A percentile compares a stretch with the other conserved stretches of the same genome.
Evolutionary conservation across 352 stramenopile genomes (phyloP).

Genomic region (Globisporangium paddicum): DNA sequence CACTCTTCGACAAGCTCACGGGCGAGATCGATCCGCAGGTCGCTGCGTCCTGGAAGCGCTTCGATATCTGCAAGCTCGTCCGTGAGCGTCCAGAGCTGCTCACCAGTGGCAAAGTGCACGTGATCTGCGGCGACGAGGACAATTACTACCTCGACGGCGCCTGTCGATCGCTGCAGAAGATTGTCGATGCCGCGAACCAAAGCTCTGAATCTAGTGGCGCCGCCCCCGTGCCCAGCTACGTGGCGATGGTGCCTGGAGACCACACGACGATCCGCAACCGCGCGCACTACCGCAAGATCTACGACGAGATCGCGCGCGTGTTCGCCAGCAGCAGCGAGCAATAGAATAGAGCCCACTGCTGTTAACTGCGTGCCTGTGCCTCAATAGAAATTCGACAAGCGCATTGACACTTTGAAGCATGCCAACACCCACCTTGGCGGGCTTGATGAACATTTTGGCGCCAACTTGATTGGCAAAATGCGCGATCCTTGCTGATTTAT

Average conservation of each 20-base stretch:
- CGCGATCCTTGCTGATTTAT: no score
- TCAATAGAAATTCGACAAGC: not conserved
- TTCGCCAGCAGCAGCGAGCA: constrained; percentile 7
- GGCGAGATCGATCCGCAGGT: no score
- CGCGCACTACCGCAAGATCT: constrained; percentile 56
- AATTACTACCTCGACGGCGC: constrained; percentile 74
- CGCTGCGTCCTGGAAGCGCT: not conserved
- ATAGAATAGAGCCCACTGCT: not conserved
- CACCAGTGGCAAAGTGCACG: constrained; percentile 56
- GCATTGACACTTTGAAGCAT: not conserved
- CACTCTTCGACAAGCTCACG: no score
- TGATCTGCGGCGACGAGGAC: constrained; percentile 68
- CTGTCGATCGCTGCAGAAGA: constrained; percentile 49
- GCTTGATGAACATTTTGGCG: not conserved
- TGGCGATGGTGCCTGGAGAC: constrained; percentile 64
- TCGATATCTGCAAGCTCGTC: constrained; percentile 61
- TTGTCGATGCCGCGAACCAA: constrained; percentile 29
- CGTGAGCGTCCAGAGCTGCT: constrained; percentile 28
- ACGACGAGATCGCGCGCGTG: constrained; percentile 50
- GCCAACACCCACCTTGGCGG: not conserved
- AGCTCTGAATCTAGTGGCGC: not conserved
- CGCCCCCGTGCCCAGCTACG: constrained; percentile 45
- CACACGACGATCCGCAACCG: constrained; percentile 67
- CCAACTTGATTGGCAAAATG: no score
- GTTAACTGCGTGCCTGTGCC: not conserved